Evolutionary conservation across 768 basidiomycete genomes (phyloP).

Genomic region (Chalciporus chontae): DNA sequence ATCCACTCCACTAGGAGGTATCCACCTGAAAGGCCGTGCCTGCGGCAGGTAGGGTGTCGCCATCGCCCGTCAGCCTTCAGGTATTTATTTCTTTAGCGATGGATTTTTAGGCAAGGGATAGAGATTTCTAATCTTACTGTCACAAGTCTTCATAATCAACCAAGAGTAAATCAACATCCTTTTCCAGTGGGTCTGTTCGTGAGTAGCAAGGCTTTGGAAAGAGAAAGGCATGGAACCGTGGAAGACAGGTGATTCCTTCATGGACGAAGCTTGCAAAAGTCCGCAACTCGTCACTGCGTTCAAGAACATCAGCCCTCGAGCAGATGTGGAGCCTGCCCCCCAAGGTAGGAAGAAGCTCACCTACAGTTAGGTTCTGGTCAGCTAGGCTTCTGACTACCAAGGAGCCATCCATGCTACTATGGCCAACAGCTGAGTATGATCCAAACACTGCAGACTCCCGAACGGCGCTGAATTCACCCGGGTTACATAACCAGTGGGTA

Average conservation of each 20-base stretch:
- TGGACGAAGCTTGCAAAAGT: conserved; percentile 75
- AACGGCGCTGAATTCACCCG: too few relatives aligned
- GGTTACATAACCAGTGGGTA: too few relatives aligned
- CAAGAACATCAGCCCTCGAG: neutral
- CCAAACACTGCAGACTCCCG: too few relatives aligned
- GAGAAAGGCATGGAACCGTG: conserved; percentile 4
- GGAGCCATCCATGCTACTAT: conserved; percentile 77
- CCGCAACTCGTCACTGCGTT: conserved; percentile 64
- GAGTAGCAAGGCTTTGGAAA: neutral
- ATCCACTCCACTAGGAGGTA: conserved; percentile 36
- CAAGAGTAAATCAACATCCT: conserved; percentile 78
- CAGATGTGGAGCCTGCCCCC: neutral
- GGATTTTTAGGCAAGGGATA: neutral
- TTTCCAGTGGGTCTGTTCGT: conserved; percentile 35
- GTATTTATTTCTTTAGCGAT: too few relatives aligned
- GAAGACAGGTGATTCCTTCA: too few relatives aligned
- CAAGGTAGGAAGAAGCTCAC: conserved; percentile 26
- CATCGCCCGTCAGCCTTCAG: too few relatives aligned
- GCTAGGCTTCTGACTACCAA: conserved; percentile 75
- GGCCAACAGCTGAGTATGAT: too few relatives aligned
- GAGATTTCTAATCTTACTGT: conserved; percentile 38
- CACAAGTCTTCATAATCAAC: conserved; percentile 75
- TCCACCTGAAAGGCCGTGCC: conserved; percentile 80
- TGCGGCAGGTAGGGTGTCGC: conserved; percentile 26
- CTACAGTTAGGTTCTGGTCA: conserved; percentile 77